Conservation (phyloP, 1,284 basidiomycete species). For the Apiotrichum porosum region DNA sequence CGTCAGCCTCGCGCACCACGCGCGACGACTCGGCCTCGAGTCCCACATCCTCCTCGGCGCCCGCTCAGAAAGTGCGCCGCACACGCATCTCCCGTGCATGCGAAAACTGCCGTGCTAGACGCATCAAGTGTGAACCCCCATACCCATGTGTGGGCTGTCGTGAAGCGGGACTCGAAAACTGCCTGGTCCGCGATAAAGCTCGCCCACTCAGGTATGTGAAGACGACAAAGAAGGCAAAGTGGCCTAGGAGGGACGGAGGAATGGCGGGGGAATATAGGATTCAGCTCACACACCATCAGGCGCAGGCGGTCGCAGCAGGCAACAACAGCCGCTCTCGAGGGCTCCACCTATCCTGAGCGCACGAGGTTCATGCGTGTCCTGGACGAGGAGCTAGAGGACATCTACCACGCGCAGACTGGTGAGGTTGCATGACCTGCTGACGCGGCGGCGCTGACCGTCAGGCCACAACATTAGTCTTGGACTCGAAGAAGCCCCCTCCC, state of each 20-base stretch:
- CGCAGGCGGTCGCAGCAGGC: constrained; percentile 15
- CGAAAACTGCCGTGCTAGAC: constrained; percentile 4
- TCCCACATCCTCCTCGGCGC: background rate
- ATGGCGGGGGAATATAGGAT: no score
- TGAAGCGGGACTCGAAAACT: constrained; percentile 2
- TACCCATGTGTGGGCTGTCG: constrained; percentile 7
- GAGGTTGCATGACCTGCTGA: background rate
- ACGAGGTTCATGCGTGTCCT: constrained; percentile 6
- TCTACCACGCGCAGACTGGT: constrained; percentile 8
- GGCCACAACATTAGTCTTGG: constrained; percentile 9
- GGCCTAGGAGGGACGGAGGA: no score
- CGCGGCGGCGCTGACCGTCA: no score
- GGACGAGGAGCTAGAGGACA: constrained; percentile 12
- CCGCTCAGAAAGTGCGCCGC: background rate
- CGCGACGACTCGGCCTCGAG: background rate
- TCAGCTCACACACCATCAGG: background rate
- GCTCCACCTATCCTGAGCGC: constrained; percentile 14
- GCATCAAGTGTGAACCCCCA: constrained; percentile 8
- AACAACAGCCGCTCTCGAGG: constrained; percentile 8
- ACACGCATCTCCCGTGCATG: constrained; percentile 6
- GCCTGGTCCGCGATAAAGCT: constrained; percentile 3
- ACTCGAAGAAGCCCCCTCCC: constrained; percentile 7
- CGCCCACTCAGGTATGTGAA: background rate
- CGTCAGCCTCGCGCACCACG: background rate
- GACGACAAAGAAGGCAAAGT: no score